Conservation (phyloP, 371 early-diverging fungal genomes). For the Mortierella sp. region DNA sequence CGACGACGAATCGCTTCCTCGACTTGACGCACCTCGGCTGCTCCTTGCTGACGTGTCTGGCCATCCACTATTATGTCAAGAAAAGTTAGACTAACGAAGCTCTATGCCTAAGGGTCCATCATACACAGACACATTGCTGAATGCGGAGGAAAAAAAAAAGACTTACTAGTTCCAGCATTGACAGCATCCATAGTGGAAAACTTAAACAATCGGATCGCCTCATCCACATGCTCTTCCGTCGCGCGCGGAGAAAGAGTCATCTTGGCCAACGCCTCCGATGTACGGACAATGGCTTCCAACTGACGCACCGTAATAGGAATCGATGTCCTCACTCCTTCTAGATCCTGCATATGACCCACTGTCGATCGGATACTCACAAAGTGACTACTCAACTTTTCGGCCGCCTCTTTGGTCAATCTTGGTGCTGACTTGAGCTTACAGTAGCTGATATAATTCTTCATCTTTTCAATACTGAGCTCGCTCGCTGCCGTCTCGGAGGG, state of each 20-base stretch:
- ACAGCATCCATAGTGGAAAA: constrained; percentile 98
- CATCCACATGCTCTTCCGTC: constrained; percentile 94
- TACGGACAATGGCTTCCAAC: constrained; percentile 99
- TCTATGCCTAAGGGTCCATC: too few relatives aligned
- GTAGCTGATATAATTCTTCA: constrained; percentile 95
- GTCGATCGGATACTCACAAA: constrained; percentile 95
- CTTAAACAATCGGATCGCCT: constrained; percentile 99
- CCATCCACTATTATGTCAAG: constrained; percentile 67
- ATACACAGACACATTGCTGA: background rate
- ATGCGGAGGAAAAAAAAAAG: background rate
- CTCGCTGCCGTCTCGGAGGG: constrained; percentile 66
- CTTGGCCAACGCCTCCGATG: constrained; percentile 99
- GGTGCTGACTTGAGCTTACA: constrained; percentile 97
- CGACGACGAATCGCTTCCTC: constrained; percentile 88
- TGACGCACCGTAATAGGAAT: constrained; percentile 99
- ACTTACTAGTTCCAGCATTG: constrained; percentile 77
- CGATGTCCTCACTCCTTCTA: constrained; percentile 78
- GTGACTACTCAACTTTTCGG: constrained; percentile 92
- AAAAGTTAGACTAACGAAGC: too few relatives aligned
- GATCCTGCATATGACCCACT: constrained; percentile 84
- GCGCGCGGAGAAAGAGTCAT: constrained; percentile 94
- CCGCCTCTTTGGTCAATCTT: constrained; percentile 86
- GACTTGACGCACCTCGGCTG: constrained; percentile 78
- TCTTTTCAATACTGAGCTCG: constrained; percentile 91
- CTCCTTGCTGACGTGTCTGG: constrained; percentile 75